Evolutionary conservation across 768 basidiomycete genomes (phyloP), one percentile per base, ranked within the genome.

Genomic region (Suillus discolor): DNA sequence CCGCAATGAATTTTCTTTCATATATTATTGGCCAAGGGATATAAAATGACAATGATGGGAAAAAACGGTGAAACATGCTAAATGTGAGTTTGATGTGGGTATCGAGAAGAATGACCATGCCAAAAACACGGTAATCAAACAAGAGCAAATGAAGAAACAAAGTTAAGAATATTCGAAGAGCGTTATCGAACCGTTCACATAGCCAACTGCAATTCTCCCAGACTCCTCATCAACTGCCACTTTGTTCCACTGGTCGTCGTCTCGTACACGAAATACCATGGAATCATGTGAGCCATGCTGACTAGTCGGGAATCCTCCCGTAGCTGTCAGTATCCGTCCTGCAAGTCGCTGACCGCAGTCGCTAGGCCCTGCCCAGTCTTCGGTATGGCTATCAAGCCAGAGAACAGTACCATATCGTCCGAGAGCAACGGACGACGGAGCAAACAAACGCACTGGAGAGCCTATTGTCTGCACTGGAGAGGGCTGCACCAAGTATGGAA

Each of bases 321-420:
- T 18, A 39, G 34, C 36, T 18, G 2, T 20, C 13, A 73, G 6
- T 11, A 79, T 57, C 47, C 54, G 62, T 20, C 85, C 86, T 0
- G 87, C 89, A 25, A 91, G 71, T 55, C 90, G 81, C 72, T 92
- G 90, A 0, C 89, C 89, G 11, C 73, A 78, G 60, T 85, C 81
- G 45, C 77, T 78, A 34, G 79, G 79, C 2, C 77, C 76, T 65
- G 79, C 77, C 71, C 82, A 81, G 42, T 81, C 82, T 65, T 87
- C 85, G 0, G 85, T 84, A 59, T 89, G 85, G 57, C 79, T 85
- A 68, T 92, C 90, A 41, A 89, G 75, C 87, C 89, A 92, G 18
- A 92, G 68, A 6, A 84, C 85, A 6, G 87, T 89, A 4, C 90
- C 90, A 69, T 85, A 82, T 4, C 74, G 76, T 0, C 89, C 89